A percentile compares a stretch with the other conserved stretches of the same genome.
Conservation (phyloP, 2,329 filamentous ascomycete species). For the Xylaria multiplex region DNA sequence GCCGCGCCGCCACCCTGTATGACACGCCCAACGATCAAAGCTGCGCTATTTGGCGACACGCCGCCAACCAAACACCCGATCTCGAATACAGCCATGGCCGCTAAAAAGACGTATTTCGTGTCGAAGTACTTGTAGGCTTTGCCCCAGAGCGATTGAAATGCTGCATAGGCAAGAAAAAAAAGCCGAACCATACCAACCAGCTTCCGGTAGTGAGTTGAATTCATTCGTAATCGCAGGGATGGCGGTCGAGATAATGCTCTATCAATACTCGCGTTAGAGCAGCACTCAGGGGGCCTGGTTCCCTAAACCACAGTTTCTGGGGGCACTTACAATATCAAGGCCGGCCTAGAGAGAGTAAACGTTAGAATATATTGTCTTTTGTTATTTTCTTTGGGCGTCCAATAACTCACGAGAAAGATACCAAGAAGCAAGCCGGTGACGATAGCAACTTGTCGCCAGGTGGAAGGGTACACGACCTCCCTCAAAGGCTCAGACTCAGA, state of each 20-base stretch:
- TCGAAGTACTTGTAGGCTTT: constrained; percentile 51
- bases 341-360: constrained; percentile 17
- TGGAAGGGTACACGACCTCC: constrained; percentile 15
- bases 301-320: no score
- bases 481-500: not conserved
- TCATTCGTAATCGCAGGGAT: constrained; percentile 40
- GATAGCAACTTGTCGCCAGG: constrained; percentile 22
- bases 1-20: constrained; percentile 51
- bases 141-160: constrained; percentile 51
- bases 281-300: not conserved
- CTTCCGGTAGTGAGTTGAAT: constrained; percentile 47
- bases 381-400: no score
- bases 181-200: constrained; percentile 51
- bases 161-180: constrained; percentile 47
- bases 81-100: constrained; percentile 47
- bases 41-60: constrained; percentile 48
- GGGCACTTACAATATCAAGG: constrained; percentile 27
- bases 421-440: constrained; percentile 21
- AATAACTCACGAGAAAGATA: constrained; percentile 26
- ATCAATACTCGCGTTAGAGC: not conserved
- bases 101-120: constrained; percentile 47
- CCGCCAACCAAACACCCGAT: constrained; percentile 51
- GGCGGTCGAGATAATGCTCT: constrained; percentile 38
- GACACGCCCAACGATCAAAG: constrained; percentile 52
- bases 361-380: not conserved